Evolutionary conservation across 2,329 filamentous ascomycete genomes (phyloP).

Genomic region (Hypoxylon sp.): DNA sequence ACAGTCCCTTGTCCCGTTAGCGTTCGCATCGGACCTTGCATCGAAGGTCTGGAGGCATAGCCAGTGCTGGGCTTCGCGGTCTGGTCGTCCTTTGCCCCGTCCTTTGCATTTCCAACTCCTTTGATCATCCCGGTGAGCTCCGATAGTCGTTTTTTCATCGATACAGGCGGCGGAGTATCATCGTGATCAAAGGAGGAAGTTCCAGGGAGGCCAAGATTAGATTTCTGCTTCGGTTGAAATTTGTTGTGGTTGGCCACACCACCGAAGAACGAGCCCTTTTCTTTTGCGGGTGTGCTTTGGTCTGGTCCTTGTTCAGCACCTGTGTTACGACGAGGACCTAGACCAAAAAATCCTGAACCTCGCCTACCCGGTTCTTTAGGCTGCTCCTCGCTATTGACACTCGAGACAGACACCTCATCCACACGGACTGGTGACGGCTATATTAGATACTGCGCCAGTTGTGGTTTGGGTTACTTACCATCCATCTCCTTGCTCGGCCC

Average conservation of each 20-base stretch:
- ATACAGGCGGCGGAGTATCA: slow-evolving; percentile 32
- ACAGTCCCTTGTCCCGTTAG: slow-evolving; percentile 30
- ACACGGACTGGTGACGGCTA: slow-evolving; percentile 48
- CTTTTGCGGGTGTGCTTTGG: slow-evolving; percentile 51
- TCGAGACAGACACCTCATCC: slow-evolving; percentile 60
- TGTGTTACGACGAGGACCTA: slow-evolving; percentile 50
- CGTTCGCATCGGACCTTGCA: slow-evolving; percentile 41
- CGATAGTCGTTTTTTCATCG: slow-evolving; percentile 50
- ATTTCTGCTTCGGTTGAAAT: slow-evolving; percentile 45
- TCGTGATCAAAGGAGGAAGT: slow-evolving; percentile 43
- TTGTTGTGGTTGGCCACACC: slow-evolving; percentile 42
- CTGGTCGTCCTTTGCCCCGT: slow-evolving; percentile 49
- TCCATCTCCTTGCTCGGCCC: slow-evolving; percentile 64
- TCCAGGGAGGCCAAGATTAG: slow-evolving; percentile 36
- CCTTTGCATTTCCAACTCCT: slow-evolving; percentile 49
- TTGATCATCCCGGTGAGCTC: slow-evolving; percentile 53
- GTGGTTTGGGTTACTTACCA: slow-evolving; percentile 50
- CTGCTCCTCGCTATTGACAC: slow-evolving; percentile 56
- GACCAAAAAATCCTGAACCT: slow-evolving; percentile 55
- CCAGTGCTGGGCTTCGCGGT: slow-evolving; percentile 40
- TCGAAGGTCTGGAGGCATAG: slow-evolving; percentile 38
- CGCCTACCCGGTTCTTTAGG: slow-evolving; percentile 55
- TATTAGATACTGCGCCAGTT: slow-evolving; percentile 50
- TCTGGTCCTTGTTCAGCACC: slow-evolving; percentile 39
- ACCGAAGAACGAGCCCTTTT: slow-evolving; percentile 58